These are phyloP conservation scores for Pyrenophora teres DNA, from an alignment of 2,329 filamentous ascomycete genomes.

Conservation along the genomic window DNA sequence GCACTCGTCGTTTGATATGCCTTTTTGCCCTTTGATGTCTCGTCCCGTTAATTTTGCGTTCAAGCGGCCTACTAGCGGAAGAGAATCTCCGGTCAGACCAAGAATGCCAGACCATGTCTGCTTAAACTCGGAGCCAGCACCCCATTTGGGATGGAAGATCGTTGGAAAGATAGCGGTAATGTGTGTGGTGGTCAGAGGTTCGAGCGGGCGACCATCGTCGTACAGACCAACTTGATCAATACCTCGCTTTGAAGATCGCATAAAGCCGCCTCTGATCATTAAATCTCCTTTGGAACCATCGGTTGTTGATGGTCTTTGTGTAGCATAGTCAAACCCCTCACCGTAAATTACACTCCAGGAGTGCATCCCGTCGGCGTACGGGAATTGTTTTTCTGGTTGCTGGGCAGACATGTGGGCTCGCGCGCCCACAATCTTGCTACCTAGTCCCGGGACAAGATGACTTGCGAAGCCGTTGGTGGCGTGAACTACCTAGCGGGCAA, in stretches of 20 bases:
- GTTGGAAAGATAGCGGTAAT: constrained; percentile 16
- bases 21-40: not conserved
- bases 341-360: constrained; percentile 56
- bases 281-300: constrained; percentile 13
- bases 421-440: constrained; percentile 22
- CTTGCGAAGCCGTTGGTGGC: constrained; percentile 62
- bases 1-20: constrained; percentile 22
- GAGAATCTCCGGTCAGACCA: constrained; percentile 54
- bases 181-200: constrained; percentile 8
- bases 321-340: constrained; percentile 8
- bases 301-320: constrained; percentile 9
- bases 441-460: constrained; percentile 58
- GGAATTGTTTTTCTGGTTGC: constrained; percentile 45
- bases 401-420: constrained; percentile 57
- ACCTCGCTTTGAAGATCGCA: constrained; percentile 16
- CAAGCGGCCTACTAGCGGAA: constrained; percentile 59
- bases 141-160: constrained; percentile 17
- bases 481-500: constrained; percentile 59
- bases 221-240: constrained; percentile 17
- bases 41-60: constrained; percentile 32
- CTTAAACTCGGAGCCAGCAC: constrained; percentile 33
- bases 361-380: constrained; percentile 39
- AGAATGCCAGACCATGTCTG: constrained; percentile 58
- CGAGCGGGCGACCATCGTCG: constrained; percentile 14
- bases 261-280: constrained; percentile 20